These are phyloP conservation scores for Fennellomyces sp. DNA, from an alignment of 371 early-diverging fungal genomes.

Conservation along the genomic window DNA sequence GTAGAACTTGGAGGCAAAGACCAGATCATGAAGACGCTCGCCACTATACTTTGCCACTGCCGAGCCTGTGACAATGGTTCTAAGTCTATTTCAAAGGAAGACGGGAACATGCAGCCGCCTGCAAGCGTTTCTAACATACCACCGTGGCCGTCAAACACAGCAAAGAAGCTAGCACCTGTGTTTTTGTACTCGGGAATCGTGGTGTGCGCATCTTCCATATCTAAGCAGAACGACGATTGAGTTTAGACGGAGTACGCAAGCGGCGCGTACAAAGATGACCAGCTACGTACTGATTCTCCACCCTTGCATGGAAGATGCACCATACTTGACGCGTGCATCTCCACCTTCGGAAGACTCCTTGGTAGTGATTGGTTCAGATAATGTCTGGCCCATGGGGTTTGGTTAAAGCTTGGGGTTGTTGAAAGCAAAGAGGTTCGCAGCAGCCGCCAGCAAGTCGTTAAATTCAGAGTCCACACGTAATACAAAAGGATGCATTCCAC, in stretches of 20 bases:
- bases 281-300: constrained; percentile 88
- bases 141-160: constrained; percentile 98
- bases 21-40: constrained; percentile 66
- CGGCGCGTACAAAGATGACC: no score
- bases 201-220: constrained; percentile 97
- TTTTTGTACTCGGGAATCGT: constrained; percentile 73
- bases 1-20: constrained; percentile 70
- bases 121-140: constrained; percentile 47
- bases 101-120: neutral
- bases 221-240: constrained; percentile 50
- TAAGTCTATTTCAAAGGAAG: neutral
- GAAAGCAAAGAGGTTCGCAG: no score
- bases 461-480: no score
- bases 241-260: no score
- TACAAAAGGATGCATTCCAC: no score
- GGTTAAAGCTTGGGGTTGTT: neutral
- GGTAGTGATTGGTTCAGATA: constrained; percentile 91
- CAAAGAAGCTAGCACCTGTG: constrained; percentile 80
- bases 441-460: no score
- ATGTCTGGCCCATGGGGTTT: constrained; percentile 88
- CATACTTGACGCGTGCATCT: constrained; percentile 80
- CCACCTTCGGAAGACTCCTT: constrained; percentile 79
- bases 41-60: constrained; percentile 88
- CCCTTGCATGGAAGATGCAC: constrained; percentile 94
- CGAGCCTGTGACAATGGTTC: constrained; percentile 44